Base-by-base conservation (phyloP, 1,284 basidiomycete genomes). In the Cryptococcus sp. region DNA sequence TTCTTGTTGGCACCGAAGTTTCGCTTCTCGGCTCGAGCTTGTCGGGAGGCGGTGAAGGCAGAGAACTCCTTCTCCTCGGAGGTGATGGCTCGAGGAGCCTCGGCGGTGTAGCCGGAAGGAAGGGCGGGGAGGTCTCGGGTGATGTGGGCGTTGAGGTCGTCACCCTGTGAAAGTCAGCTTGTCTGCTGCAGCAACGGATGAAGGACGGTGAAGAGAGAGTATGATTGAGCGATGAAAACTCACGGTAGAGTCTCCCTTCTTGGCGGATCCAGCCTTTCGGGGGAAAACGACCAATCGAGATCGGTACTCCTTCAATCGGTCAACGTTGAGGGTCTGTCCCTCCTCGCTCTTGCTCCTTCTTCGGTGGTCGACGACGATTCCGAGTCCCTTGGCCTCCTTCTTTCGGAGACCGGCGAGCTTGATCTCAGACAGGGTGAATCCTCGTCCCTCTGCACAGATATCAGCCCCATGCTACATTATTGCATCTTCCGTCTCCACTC, bases 301-400 rank as follows among this genome's bases (percentile, higher is more conserved):
- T 80, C 88, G 89, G 87, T 98, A 98, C 43, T 87, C 87, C 78
- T 89, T 83, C 75, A 99, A 80, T 69, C 94, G 82, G 77, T 94
- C 90, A 50, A 95, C 86, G 76, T 99, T 99, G 73, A 97, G 71
- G 69, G 85, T 82, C 78, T 97, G 91, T 73, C 90, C 88, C 83
- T 98, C 94, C 80, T 95, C 94, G 71, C 87, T 92, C 78, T 92
- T 75, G 80, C 95, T 97, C 75, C 91, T 84, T 79, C 95, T 85
- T 75, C 94, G 82, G 81, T 97, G 92, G 78, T 99, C 94, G 62
- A 97, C 91, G 58, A 90, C 85, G 68, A 99, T 89, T 57, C 94
- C 94, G 66, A 99, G 77, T 66, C 87, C 84, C 57, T 84, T 82
- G 37, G 95, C 95, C 78, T 92, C 85, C 80, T 97, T 97, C 78